Evolutionary conservation across 768 basidiomycete species (phyloP), one percentile per base, ranked within the genome.

Genomic region (Xerocomellus intermedius): DNA sequence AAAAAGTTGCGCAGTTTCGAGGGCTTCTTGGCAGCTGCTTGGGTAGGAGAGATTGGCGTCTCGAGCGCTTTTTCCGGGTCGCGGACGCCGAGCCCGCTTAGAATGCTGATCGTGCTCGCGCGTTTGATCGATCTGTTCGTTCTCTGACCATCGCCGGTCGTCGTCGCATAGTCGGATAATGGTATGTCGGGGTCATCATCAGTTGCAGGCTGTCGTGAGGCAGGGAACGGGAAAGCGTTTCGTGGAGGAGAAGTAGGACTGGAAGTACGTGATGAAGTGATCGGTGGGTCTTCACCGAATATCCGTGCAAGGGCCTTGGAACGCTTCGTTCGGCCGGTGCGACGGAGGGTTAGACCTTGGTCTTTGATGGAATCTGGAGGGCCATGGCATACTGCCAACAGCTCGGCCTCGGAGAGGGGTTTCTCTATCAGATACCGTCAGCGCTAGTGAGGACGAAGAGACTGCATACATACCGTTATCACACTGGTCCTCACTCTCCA

Each of bases 1-100:
- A 98, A 96, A 79, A 98, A 99, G 77, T 94, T 94, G 72, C 90
- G 90, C 44, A 94, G 69, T 65, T 92, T 94, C 21, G 82, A 82
- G 4, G 86, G 82, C 9, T 79, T 75, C 62, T 82, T 72, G 36
- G 57, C 16, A 3, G 66, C 37, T 8, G 60, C 45, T 24, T 64
- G 63, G 0, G 79, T 77, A 6, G 84, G 80, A 0, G 84, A 84
- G 10, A 81, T 77, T 8, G 83, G 81, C 0, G 74, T 70, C 39
- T 86, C 82, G 33, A 87, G 76, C 0, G 84, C 79, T 50, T 77
- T 80, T 65, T 91, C 87, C 0, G 86, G 86, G 60, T 91, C 81
- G n/a, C 79, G 82, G 1, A 94, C 94, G 24, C 96, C 95, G 9
- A 99, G 82, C 0, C 93, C 94, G 50, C 91, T 94, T 67, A 99